Conservation (phyloP, 2,329 filamentous ascomycete species). For the Colletotrichum tanaceti region DNA sequence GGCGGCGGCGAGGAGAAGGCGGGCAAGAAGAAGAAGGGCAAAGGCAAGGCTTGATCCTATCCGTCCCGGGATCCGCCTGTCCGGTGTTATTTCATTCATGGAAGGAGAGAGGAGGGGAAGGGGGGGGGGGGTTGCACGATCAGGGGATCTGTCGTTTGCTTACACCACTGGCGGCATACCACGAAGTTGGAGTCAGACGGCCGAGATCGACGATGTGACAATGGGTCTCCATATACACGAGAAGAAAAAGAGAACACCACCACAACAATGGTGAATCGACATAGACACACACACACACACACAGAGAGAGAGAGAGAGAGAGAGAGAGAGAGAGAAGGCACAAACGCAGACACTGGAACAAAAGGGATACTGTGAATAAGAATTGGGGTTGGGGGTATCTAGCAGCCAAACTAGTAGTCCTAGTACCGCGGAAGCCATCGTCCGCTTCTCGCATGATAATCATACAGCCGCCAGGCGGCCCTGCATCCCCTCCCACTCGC, state of each 20-base stretch:
- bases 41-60: slow-evolving; percentile 54
- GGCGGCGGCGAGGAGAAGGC: slow-evolving; percentile 51
- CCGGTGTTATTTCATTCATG: neutral
- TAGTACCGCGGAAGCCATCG: slow-evolving; percentile 28
- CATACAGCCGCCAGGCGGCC: slow-evolving; percentile 52
- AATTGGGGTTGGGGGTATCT: slow-evolving; percentile 32
- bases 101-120: neutral
- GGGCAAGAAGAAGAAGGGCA: slow-evolving; percentile 64
- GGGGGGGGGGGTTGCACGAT: neutral
- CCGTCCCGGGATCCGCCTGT: neutral
- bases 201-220: no score
- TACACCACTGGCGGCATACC: no score
- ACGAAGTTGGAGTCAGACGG: no score
- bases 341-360: neutral
- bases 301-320: neutral
- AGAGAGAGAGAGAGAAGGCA: no score
- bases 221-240: no score
- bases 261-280: no score
- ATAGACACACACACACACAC: no score
- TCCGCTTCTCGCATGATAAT: slow-evolving; percentile 21
- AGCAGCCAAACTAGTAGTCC: slow-evolving; percentile 31
- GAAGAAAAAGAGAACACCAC: no score
- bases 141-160: neutral
- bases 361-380: neutral
- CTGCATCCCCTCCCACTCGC: slow-evolving; percentile 67